phyloP scores from a whole-genome alignment of 768 basidiomycete genomes.

The Tylopilus intermedius region DNA sequence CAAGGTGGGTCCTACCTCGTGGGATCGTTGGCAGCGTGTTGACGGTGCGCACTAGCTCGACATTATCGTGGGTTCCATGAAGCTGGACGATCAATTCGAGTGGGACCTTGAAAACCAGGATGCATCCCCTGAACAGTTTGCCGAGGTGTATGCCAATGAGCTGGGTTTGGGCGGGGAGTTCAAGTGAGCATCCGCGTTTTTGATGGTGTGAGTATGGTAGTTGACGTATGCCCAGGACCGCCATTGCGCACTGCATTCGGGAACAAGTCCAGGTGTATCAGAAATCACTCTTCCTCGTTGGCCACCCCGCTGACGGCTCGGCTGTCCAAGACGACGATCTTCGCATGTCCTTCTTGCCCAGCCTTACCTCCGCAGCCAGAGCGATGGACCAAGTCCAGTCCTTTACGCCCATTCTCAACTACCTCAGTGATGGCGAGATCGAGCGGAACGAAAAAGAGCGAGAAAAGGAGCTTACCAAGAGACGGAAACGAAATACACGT shows the following conservation, averaged over 20 bases:
- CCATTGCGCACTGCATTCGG: constrained; percentile 90
- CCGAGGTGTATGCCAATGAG: constrained; percentile 79
- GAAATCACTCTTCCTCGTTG: constrained; percentile 86
- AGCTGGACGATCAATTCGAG: constrained; percentile 94
- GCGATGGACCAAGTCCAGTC: constrained; percentile 70
- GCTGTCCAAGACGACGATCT: constrained; percentile 86
- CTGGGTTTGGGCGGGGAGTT: constrained; percentile 91
- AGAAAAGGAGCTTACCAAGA: constrained; percentile 86
- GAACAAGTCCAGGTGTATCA: constrained; percentile 92
- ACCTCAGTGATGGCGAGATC: constrained; percentile 84
- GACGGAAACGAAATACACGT: constrained; percentile 80
- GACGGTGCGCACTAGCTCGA: constrained; percentile 61
- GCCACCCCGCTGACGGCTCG: constrained; percentile 78
- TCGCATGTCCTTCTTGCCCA: constrained; percentile 81
- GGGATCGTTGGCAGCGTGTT: background rate
- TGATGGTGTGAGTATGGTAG: background rate
- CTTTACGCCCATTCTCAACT: constrained; percentile 87
- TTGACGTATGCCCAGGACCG: constrained; percentile 57
- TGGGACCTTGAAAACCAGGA: constrained; percentile 86
- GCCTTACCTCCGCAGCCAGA: constrained; percentile 65
- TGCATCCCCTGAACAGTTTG: constrained; percentile 89
- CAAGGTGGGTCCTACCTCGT: constrained; percentile 53
- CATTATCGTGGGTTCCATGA: constrained; percentile 88
- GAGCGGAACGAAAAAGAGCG: constrained; percentile 87
- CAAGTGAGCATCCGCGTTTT: constrained; percentile 47